Evolutionary conservation across 164 flowering plant species (phyloP), one percentile per base, ranked within the genome.

Genomic region (Warburgia ugandensis): DNA sequence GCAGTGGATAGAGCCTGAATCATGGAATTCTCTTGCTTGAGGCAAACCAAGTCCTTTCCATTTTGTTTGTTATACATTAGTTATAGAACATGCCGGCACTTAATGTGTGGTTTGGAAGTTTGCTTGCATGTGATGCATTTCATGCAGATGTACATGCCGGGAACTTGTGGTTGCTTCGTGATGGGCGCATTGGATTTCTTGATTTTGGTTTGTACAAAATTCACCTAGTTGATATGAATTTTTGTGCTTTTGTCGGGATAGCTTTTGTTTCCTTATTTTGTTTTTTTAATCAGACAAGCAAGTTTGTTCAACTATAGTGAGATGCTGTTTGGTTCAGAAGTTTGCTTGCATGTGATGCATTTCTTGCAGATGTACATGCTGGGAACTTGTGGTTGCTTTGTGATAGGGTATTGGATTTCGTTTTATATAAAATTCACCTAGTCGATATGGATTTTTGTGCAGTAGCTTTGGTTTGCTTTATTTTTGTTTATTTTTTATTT

Each of bases 71-170:
- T n/a, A n/a, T n/a, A n/a, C n/a, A n/a, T n/a, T n/a, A n/a, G n/a
- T n/a, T n/a, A n/a, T n/a, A n/a, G n/a, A n/a, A n/a, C n/a, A n/a
- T n/a, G n/a, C n/a, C n/a, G n/a, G n/a, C n/a, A n/a, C n/a, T n/a
- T n/a, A n/a, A n/a, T n/a, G n/a, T n/a, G n/a, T n/a, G 97, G 97
- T 91, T 86, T 84, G 97, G 97, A 44, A 91, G 97, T 62, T 68
- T 91, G 78, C 92, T 86, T 70, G 89, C 83, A 3, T 84, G 96
- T 67, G 97, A 91, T 58, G 61, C 79, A 40, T 91, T 91, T 57
- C 97, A 91, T 73, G 97, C 97, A 31, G 97, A 91, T 77, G 96
- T 91, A 2, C 97, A 91, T 74, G 97, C 96, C 13, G 97, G 97
- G 29, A 91, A 91, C 64, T 67, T 91, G 55, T 91, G 97, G 96